Evolutionary conservation across 176 grass and related monocot species (phyloP).

Genomic region (Microstegium vimineum): DNA sequence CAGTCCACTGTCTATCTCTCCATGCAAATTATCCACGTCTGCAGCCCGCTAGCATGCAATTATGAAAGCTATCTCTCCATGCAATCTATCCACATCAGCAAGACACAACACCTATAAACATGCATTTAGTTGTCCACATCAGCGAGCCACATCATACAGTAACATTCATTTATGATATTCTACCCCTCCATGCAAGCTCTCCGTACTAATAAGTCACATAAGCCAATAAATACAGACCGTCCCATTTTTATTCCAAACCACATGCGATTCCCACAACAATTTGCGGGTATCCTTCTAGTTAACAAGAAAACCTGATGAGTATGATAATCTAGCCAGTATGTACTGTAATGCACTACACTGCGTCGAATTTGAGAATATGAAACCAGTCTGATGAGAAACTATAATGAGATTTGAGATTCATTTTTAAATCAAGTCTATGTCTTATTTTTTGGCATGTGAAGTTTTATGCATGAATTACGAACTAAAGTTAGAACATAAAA

Average conservation of each 20-base stretch:
- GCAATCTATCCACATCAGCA: neutral
- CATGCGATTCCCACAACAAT: neutral
- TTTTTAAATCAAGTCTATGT: neutral
- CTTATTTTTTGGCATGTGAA: neutral
- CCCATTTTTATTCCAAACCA: neutral
- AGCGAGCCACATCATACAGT: neutral
- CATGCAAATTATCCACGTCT: neutral
- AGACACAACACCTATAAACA: neutral
- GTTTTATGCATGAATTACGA: neutral
- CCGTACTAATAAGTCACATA: neutral
- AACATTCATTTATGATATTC: neutral
- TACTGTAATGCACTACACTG: neutral
- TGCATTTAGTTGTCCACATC: neutral
- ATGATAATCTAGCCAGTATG: neutral
- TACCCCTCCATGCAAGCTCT: neutral
- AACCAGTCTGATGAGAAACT: neutral
- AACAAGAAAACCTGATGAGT: neutral
- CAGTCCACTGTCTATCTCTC: neutral
- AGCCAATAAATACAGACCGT: neutral
- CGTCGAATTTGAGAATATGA: constrained; percentile 1
- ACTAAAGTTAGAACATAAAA: neutral
- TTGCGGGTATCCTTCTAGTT: neutral
- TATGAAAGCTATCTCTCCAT: neutral
- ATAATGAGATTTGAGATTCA: constrained; percentile 2
- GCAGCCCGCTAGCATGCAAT: neutral